These are phyloP conservation scores for Tausonia pullulans DNA, from an alignment of 1,284 basidiomycete genomes.

Conservation along the genomic window DNA sequence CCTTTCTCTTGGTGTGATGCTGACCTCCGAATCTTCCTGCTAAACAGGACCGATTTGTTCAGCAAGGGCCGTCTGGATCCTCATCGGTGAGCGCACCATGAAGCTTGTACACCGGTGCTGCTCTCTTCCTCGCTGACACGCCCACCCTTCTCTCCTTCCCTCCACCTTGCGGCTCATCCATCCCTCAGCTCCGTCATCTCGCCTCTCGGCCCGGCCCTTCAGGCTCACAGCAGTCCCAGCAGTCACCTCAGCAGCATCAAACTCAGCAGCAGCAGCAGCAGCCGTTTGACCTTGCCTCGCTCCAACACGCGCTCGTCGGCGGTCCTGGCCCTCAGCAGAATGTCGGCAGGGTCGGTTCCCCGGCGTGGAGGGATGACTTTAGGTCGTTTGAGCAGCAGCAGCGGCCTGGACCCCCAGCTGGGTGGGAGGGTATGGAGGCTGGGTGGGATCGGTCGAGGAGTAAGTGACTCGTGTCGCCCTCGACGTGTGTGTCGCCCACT, in stretches of 20 bases:
- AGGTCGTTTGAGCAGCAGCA: background rate
- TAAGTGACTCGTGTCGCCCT: background rate
- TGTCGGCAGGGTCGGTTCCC: background rate
- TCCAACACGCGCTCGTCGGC: constrained; percentile 2
- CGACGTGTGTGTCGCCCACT: too few species aligned
- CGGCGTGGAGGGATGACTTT: background rate
- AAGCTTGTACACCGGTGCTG: background rate
- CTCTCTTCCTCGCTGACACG: background rate
- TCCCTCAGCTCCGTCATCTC: constrained; percentile 10
- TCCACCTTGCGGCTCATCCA: background rate
- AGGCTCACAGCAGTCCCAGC: background rate
- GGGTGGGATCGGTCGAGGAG: background rate
- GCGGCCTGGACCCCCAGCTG: background rate
- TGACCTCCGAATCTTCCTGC: background rate
- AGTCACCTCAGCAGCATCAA: background rate
- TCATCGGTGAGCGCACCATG: background rate
- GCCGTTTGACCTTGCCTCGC: constrained; percentile 6
- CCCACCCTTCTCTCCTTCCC: background rate
- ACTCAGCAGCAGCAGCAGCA: constrained; percentile 1
- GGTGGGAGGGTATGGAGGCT: background rate
- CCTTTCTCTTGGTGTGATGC: background rate
- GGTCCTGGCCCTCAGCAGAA: background rate
- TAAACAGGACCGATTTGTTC: constrained; percentile 7
- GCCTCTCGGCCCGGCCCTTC: background rate
- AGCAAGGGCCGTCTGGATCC: background rate